Evolutionary conservation across 2,329 filamentous ascomycete species (phyloP).

Genomic region (Chaetomiaceae sp.): DNA sequence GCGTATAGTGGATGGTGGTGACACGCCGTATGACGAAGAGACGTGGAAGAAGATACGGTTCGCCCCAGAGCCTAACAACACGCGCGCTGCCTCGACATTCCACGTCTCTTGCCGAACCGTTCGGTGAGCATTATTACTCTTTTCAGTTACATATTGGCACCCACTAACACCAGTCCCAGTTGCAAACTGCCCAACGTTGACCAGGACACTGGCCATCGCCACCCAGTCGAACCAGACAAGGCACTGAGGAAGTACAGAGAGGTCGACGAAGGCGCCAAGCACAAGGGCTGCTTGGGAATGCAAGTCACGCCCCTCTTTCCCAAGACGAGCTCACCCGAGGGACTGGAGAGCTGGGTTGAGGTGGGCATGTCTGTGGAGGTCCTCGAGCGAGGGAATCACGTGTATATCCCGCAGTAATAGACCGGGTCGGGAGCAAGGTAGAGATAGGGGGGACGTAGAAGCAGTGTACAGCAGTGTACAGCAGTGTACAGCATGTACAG

Average conservation of each 20-base stretch:
- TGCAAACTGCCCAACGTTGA: conserved; percentile 71
- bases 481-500: not conserved
- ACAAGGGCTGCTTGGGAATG: conserved; percentile 59
- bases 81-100: conserved; percentile 42
- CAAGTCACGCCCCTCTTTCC: conserved; percentile 57
- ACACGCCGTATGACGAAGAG: conserved; percentile 61
- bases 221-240: conserved; percentile 52
- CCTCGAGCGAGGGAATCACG: conserved; percentile 43
- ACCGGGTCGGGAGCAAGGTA: not conserved
- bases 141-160: no score
- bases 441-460: not conserved
- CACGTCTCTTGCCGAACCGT: conserved; percentile 62
- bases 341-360: conserved; percentile 44
- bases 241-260: conserved; percentile 55
- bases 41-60: conserved; percentile 61
- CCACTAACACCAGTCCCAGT: conserved; percentile 27
- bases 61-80: conserved; percentile 44
- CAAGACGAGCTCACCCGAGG: conserved; percentile 25
- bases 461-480: not conserved
- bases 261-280: conserved; percentile 57
- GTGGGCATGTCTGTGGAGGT: conserved; percentile 55
- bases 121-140: conserved; percentile 39
- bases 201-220: conserved; percentile 53
- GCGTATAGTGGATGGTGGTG: conserved; percentile 17
- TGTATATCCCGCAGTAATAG: conserved; percentile 36